A percentile compares a stretch with the other conserved stretches of the same genome.
Evolutionary conservation across 768 basidiomycete genomes (phyloP).

Genomic region (Lyophyllum decastes): DNA sequence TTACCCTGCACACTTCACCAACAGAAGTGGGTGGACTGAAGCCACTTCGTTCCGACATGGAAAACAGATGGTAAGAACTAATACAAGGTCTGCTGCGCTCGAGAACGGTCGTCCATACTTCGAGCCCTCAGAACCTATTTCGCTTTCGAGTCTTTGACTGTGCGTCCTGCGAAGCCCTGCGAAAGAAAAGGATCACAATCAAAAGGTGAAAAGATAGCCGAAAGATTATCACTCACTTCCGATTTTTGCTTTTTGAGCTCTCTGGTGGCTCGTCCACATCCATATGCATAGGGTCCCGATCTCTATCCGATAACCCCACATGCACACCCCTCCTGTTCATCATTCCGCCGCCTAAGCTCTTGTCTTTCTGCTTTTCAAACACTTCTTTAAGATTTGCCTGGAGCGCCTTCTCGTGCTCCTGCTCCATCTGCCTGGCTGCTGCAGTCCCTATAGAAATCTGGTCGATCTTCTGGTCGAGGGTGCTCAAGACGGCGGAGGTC

Average conservation of each 20-base stretch:
- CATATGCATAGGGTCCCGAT: slow-evolving; percentile 47
- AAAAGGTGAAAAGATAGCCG: not conserved
- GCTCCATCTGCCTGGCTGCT: slow-evolving; percentile 39
- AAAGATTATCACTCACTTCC: slow-evolving; percentile 49
- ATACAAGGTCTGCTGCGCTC: not conserved
- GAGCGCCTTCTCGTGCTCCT: slow-evolving; percentile 57
- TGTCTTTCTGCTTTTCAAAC: slow-evolving; percentile 64
- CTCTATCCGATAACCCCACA: slow-evolving; percentile 17
- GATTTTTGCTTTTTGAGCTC: slow-evolving; percentile 53
- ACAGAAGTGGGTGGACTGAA: not conserved
- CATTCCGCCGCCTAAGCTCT: slow-evolving; percentile 34
- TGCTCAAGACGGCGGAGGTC: slow-evolving; percentile 66
- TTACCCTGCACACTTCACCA: not conserved
- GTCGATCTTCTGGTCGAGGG: slow-evolving; percentile 71
- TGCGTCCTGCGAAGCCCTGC: slow-evolving; percentile 42
- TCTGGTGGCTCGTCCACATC: slow-evolving; percentile 64
- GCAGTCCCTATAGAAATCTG: slow-evolving; percentile 49
- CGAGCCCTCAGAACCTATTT: slow-evolving; percentile 45
- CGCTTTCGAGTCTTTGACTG: slow-evolving; percentile 55
- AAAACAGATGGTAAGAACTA: not conserved
- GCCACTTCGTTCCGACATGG: not conserved
- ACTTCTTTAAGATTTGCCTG: slow-evolving; percentile 61
- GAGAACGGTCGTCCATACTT: not conserved
- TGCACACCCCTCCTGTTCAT: slow-evolving; percentile 20
- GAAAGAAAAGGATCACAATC: not conserved